A percentile compares a stretch with the other conserved stretches of the same genome.
Evolutionary conservation across 2,329 filamentous ascomycete species (phyloP).

Genomic region (Venturiaceae sp.): DNA sequence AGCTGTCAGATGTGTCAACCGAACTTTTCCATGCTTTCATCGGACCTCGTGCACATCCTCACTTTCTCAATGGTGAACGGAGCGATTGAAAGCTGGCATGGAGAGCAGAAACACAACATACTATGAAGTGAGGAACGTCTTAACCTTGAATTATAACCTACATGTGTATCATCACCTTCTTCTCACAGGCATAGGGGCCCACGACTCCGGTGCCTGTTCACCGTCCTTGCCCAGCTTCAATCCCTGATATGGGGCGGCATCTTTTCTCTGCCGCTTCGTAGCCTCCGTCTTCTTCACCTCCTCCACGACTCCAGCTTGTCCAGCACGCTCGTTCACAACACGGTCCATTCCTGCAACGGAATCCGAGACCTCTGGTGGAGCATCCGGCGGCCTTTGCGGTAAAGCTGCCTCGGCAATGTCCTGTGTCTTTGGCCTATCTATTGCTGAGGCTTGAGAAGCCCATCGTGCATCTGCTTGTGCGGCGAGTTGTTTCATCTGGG

Average conservation of each 20-base stretch:
- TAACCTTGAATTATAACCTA: neutral
- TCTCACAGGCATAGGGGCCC: conserved; percentile 30
- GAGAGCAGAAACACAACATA: neutral
- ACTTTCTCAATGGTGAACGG: too few species aligned
- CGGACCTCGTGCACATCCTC: too few species aligned
- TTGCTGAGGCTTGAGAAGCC: conserved; percentile 47
- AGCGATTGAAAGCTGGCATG: too few species aligned
- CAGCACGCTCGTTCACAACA: conserved; percentile 10
- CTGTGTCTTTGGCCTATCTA: conserved; percentile 29
- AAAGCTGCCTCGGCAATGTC: neutral
- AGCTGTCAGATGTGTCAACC: neutral
- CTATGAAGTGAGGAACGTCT: neutral
- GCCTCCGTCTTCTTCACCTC: conserved; percentile 16
- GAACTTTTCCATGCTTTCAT: neutral
- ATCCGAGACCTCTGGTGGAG: neutral
- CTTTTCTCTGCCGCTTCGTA: conserved; percentile 30
- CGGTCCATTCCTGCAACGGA: neutral
- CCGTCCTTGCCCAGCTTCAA: conserved; percentile 24
- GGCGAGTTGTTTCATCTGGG: conserved; percentile 50
- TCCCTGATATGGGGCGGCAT: conserved; percentile 18
- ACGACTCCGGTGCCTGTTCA: conserved; percentile 36
- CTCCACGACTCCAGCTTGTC: neutral
- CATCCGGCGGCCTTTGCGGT: neutral
- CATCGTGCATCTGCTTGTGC: conserved; percentile 51
- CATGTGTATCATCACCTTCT: conserved; percentile 14